Evolutionary conservation across 345 rosid genomes (phyloP).

Genomic region (Euphorbia peplus): DNA sequence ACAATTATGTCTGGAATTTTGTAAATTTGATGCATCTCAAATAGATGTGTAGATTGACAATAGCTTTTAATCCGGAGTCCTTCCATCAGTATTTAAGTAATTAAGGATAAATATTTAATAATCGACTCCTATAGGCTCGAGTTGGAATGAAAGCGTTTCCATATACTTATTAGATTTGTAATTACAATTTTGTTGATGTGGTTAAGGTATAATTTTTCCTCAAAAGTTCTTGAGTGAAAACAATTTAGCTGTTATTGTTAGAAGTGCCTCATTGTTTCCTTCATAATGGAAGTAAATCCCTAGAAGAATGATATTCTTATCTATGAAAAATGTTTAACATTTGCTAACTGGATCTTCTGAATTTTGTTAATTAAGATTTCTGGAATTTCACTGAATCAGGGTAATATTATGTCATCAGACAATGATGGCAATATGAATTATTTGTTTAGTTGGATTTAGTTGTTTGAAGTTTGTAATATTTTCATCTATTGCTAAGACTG

Average conservation of each 20-base stretch:
- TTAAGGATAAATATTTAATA: not conserved
- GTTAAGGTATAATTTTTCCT: not conserved
- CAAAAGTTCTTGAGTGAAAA: not conserved
- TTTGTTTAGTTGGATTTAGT: not conserved
- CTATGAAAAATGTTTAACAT: not conserved
- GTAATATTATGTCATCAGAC: not conserved
- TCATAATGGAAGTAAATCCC: not conserved
- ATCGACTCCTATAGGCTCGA: not conserved
- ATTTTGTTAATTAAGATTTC: not conserved
- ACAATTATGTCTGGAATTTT: not conserved
- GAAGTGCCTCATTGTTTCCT: not conserved
- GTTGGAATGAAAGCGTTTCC: not conserved
- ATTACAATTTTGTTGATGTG: not conserved
- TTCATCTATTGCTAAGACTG: not conserved
- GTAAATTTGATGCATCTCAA: not conserved
- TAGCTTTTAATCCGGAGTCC: not conserved
- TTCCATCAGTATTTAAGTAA: not conserved
- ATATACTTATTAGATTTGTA: not conserved
- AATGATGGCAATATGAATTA: not conserved
- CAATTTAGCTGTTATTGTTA: not conserved
- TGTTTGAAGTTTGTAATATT: not conserved
- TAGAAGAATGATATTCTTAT: not conserved
- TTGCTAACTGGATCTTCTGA: not conserved
- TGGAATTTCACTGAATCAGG: not conserved
- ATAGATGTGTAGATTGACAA: not conserved